Evolutionary conservation across 176 grass and related monocot genomes (phyloP).

Genomic region (Oryza meridionalis): DNA sequence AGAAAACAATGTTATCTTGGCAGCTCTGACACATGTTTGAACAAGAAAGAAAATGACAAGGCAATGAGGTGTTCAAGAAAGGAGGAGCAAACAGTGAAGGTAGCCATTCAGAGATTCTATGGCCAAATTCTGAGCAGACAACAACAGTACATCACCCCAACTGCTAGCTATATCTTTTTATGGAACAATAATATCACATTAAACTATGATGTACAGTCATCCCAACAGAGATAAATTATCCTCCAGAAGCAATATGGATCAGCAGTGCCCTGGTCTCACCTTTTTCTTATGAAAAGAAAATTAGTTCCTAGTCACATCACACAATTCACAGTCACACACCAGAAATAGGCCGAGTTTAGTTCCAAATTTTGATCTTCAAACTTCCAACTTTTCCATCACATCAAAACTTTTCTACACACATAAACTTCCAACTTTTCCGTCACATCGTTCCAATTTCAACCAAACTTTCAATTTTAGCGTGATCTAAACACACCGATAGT

Average conservation of each 20-base stretch:
- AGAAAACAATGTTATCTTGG: constrained; percentile 44
- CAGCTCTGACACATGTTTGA: constrained; percentile 25
- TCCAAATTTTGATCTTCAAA: too few relatives aligned
- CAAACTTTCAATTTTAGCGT: too few relatives aligned
- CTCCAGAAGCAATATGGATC: constrained; percentile 25
- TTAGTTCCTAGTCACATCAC: constrained; percentile 37
- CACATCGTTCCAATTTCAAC: too few relatives aligned
- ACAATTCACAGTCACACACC: constrained; percentile 27
- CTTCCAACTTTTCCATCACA: too few relatives aligned
- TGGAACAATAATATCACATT: constrained; percentile 40
- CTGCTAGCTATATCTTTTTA: constrained; percentile 37
- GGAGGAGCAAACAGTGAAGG: constrained; percentile 28
- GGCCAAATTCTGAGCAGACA: constrained; percentile 35
- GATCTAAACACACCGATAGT: not conserved
- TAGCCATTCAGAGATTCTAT: constrained; percentile 46
- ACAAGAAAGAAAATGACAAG: constrained; percentile 39
- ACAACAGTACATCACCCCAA: constrained; percentile 32
- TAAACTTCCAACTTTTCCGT: too few relatives aligned
- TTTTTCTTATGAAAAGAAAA: not conserved
- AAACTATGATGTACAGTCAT: constrained; percentile 1
- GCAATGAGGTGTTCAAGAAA: constrained; percentile 16
- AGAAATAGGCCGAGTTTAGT: not conserved
- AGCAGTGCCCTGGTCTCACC: constrained; percentile 22
- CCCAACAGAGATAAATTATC: not conserved
- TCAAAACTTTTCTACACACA: too few relatives aligned